Conservation (phyloP, 169 alveolate species). For the Amoebophrya sp. region DNA sequence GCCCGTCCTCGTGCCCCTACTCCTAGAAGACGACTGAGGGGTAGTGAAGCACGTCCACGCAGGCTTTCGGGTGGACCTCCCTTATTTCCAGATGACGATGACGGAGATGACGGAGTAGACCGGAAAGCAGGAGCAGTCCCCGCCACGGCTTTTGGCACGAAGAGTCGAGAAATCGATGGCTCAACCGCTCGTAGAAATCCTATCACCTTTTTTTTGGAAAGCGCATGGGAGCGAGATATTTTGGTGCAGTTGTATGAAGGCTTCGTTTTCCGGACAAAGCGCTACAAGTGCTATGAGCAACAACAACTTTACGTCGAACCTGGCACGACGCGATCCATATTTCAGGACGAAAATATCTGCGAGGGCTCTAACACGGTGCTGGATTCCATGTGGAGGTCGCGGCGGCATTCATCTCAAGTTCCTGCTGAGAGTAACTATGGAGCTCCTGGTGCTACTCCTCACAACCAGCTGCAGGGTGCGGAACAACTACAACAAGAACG, state of each 20-base stretch:
- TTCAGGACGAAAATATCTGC: neutral
- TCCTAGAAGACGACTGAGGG: no score
- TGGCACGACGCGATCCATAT: neutral
- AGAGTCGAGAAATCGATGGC: no score
- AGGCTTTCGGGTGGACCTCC: no score
- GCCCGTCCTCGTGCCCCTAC: no score
- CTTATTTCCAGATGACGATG: no score
- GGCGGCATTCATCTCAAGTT: neutral
- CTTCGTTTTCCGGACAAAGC: neutral
- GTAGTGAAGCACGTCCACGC: no score
- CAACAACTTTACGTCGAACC: neutral
- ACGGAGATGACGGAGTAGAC: no score
- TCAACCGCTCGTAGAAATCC: no score
- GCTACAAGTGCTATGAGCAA: neutral
- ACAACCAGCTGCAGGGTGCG: neutral
- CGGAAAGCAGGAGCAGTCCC: no score
- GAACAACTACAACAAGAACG: neutral
- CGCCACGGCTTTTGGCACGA: no score
- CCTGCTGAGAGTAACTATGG: neutral
- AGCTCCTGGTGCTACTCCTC: neutral
- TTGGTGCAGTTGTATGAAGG: neutral
- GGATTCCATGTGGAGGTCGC: neutral
- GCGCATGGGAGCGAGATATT: neutral
- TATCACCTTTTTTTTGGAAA: no score
- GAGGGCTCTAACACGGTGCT: neutral